Base-by-base conservation (phyloP, 805 yeast species). In the Saturnispora mendoncae region DNA sequence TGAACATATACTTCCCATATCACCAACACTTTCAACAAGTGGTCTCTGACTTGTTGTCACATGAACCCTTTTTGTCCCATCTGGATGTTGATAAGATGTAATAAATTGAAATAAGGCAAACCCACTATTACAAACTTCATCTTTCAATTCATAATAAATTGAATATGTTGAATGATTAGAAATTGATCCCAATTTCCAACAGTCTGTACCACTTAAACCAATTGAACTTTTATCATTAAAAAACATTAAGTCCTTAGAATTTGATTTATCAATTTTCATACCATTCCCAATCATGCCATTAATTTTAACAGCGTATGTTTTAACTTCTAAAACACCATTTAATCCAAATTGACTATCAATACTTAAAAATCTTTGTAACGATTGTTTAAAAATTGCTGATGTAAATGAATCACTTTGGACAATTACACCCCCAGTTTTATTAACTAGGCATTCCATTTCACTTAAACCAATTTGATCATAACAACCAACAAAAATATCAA, bases 391-490 rank as follows among this genome's bases (percentile, higher is more conserved):
- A 46, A 79, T 78, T 1, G 84, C 72, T 0, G 84, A 78, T 26
- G 73, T 69, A 53, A 78, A 79, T 3, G 80, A 72, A 60, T 79
- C 86, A 42, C 79, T 66, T 64, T 78, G 69, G 3, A 79, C 75
- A 20, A 77, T 68, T 3, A 64, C 62, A 38, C 86, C 86, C 21
- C 85, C 85, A 9, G 84, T 77, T 44, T 66, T 66, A 51, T 69
- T 66, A 38, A 75, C 63, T 9, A 78, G 57, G 13, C 68, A 64
- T 44, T 74, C 78, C 85, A 79, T 80, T 54, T 79, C 86, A 47
- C 62, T 71, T 25, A 79, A 61, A 0, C 86, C 86, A 33, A 77
- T 68, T 56, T 79, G 86, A 56, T 79, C 85, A 54, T 78, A 78
- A 10, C 80, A 69, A 13, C 85, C 85, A 43, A 76, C 69, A 48